Evolutionary conservation across 345 rosid genomes (phyloP).

Genomic region (Brassica napus): Da-Ae NC_063446.1:30116501-30117000

Average conservation of each 20-base stretch:
- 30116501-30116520: no score
- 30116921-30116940: slow-evolving; percentile 48
- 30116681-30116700: slow-evolving; percentile 30
- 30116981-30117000: slow-evolving; percentile 66
- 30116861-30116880: slow-evolving; percentile 31
- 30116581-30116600: neutral
- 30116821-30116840: slow-evolving; percentile 59
- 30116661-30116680: slow-evolving; percentile 45
- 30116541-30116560: neutral
- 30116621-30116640: slow-evolving; percentile 86
- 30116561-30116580: slow-evolving; percentile 15
- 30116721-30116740: slow-evolving; percentile 59
- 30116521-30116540: neutral
- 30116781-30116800: slow-evolving; percentile 37
- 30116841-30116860: slow-evolving; percentile 44
- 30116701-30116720: slow-evolving; percentile 53
- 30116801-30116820: slow-evolving; percentile 56
- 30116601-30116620: slow-evolving; percentile 67
- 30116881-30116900: slow-evolving; percentile 54
- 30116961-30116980: slow-evolving; percentile 54
- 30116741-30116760: slow-evolving; percentile 46
- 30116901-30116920: slow-evolving; percentile 37
- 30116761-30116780: slow-evolving; percentile 40
- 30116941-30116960: slow-evolving; percentile 52
- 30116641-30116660: slow-evolving; percentile 74